A percentile compares a stretch with the other conserved stretches of the same genome.
Evolutionary conservation across 768 basidiomycete species (phyloP).

Genomic region (Pseudohyphozyma bogoriensis): DNA sequence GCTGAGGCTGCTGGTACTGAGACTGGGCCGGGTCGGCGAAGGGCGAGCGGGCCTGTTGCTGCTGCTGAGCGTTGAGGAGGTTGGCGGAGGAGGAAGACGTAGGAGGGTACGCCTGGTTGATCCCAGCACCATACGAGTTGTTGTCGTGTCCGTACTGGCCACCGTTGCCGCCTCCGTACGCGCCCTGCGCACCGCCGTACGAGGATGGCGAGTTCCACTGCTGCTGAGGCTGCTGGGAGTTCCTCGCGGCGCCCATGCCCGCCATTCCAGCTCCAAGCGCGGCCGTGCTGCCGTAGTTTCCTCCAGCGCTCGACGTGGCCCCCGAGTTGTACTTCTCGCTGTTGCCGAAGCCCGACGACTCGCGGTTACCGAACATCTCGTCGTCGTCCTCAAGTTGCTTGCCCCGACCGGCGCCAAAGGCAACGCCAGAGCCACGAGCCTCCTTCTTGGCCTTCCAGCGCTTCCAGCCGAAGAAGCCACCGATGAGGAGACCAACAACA

Average conservation of each 20-base stretch:
- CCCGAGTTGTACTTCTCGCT: conserved; percentile 4
- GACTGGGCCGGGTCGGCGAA: not conserved
- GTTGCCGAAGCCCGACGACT: not conserved
- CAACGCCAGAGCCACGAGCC: not conserved
- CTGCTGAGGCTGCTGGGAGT: not conserved
- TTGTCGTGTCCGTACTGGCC: too few species aligned
- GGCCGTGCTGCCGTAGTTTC: conserved; percentile 3
- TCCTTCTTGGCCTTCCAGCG: conserved; percentile 3
- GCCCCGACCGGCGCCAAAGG: not conserved
- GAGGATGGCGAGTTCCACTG: too few species aligned
- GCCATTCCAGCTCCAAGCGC: not conserved
- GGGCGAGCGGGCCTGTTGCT: not conserved
- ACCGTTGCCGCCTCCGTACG: too few species aligned
- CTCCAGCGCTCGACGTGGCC: not conserved
- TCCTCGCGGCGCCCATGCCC: not conserved
- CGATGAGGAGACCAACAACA: conserved; percentile 1
- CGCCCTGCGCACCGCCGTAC: too few species aligned
- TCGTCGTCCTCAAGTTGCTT: conserved; percentile 20
- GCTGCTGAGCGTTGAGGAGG: conserved; percentile 4
- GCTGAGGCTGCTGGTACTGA: conserved; percentile 8
- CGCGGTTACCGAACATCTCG: not conserved
- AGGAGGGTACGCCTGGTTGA: not conserved
- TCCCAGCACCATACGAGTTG: too few species aligned
- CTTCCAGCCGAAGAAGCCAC: conserved; percentile 13
- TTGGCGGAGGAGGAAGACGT: conserved; percentile 6